Conservation (phyloP, 176 grass and related monocot genomes). For the Saccharum spontaneum region DNA sequence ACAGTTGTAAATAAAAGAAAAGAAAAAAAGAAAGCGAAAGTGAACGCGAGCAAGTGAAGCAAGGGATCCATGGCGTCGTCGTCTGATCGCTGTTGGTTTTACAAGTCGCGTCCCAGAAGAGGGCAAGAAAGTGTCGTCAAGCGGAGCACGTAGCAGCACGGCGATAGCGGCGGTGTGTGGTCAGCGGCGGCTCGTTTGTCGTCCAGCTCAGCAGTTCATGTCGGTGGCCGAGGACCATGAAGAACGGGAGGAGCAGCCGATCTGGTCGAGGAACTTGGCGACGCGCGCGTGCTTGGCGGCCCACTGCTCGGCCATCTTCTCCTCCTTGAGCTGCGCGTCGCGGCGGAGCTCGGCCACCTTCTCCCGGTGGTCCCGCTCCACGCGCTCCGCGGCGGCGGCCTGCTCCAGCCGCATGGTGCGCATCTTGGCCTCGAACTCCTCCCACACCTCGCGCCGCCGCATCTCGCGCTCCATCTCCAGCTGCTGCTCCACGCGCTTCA, state of each 20-base stretch:
- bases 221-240: constrained; percentile 43
- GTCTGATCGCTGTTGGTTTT: neutral
- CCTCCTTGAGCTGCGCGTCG: constrained; percentile 86
- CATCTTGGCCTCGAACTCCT: constrained; percentile 84
- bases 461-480: constrained; percentile 72
- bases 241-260: constrained; percentile 31
- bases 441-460: constrained; percentile 72
- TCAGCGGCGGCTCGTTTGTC: constrained; percentile 29
- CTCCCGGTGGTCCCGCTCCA: constrained; percentile 75
- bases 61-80: neutral
- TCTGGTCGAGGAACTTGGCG: constrained; percentile 74
- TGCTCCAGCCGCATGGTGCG: constrained; percentile 67
- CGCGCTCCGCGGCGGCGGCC: constrained; percentile 58
- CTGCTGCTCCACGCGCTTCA: constrained; percentile 90
- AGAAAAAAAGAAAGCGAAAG: neutral
- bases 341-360: constrained; percentile 68
- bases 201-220: constrained; percentile 36
- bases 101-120: constrained; percentile 9
- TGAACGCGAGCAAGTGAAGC: neutral
- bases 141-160: neutral
- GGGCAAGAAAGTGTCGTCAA: neutral
- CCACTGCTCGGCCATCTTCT: constrained; percentile 96
- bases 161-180: neutral
- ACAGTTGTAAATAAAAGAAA: constrained; percentile 1
- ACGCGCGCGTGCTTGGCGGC: constrained; percentile 79